Conservation (phyloP, 2,329 filamentous ascomycete genomes). For the Dothistroma pini region DNA sequence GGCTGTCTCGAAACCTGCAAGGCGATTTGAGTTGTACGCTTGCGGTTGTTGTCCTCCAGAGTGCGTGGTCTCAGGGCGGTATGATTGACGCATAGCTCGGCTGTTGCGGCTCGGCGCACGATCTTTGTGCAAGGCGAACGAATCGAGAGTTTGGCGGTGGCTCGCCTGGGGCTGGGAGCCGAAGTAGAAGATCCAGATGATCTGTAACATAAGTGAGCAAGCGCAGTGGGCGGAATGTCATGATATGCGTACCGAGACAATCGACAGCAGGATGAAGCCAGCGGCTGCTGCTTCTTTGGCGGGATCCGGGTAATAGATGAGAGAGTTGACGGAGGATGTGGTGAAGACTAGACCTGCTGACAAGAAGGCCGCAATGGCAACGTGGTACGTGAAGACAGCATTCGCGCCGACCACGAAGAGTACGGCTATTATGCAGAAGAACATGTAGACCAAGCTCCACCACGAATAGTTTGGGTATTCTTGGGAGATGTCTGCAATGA, state of each 20-base stretch:
- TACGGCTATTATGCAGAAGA: slow-evolving; percentile 77
- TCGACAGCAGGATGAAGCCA: slow-evolving; percentile 89
- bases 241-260: slow-evolving; percentile 70
- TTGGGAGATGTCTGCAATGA: slow-evolving; percentile 61
- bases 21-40: slow-evolving; percentile 95
- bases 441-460: slow-evolving; percentile 85
- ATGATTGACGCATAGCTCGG: slow-evolving; percentile 69
- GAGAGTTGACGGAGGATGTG: slow-evolving; percentile 77
- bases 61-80: slow-evolving; percentile 79
- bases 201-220: slow-evolving; percentile 49
- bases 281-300: slow-evolving; percentile 78
- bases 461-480: slow-evolving; percentile 82
- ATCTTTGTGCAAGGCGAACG: slow-evolving; percentile 91
- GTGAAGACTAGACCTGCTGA: slow-evolving; percentile 78
- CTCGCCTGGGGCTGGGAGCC: slow-evolving; percentile 84
- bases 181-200: slow-evolving; percentile 99
- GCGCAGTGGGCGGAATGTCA: slow-evolving; percentile 23
- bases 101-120: slow-evolving; percentile 59
- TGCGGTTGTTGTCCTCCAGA: slow-evolving; percentile 66
- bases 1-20: slow-evolving; percentile 94
- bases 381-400: slow-evolving; percentile 80
- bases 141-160: slow-evolving; percentile 88
- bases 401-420: slow-evolving; percentile 81
- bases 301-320: slow-evolving; percentile 72
- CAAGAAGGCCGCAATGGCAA: slow-evolving; percentile 87